Conservation (phyloP, 306 rosid species). For the Phaseolus lunatus region DNA sequence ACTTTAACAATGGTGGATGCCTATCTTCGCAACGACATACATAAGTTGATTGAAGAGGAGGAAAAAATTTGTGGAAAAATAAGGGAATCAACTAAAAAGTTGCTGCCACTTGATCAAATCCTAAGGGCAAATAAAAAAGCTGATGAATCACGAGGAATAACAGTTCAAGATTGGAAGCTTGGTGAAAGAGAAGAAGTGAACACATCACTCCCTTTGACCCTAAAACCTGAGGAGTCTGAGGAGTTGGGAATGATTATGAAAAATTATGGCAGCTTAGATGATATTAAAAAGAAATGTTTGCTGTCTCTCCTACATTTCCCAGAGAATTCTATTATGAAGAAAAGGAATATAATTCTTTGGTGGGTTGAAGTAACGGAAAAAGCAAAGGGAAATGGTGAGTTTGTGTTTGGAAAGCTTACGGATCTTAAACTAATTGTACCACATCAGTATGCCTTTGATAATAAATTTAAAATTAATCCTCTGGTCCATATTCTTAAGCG, state of each 20-base stretch:
- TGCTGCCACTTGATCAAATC: not conserved
- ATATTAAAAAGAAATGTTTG: not conserved
- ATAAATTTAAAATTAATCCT: conserved; percentile 16
- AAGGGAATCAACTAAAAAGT: not conserved
- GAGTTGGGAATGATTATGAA: not conserved
- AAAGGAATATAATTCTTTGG: conserved; percentile 52
- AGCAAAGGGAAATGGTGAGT: not conserved
- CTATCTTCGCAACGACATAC: not conserved
- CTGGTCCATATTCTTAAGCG: conserved; percentile 13
- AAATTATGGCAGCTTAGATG: not conserved
- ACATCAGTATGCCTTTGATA: not conserved
- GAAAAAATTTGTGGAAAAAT: not conserved
- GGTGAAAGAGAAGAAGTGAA: not conserved
- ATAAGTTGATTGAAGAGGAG: not conserved
- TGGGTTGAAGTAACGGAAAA: conserved; percentile 46
- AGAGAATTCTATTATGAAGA: conserved; percentile 46
- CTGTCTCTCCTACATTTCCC: conserved; percentile 49
- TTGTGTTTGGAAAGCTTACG: not conserved
- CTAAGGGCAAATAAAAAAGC: too few species aligned
- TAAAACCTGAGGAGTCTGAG: not conserved
- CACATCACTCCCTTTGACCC: too few species aligned
- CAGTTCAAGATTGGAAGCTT: not conserved
- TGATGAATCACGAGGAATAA: too few species aligned
- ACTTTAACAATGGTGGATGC: not conserved
- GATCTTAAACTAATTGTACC: not conserved